Conservation (phyloP, 2,329 filamentous ascomycete species). For the Fusarium pseudoanthophilum region DNA sequence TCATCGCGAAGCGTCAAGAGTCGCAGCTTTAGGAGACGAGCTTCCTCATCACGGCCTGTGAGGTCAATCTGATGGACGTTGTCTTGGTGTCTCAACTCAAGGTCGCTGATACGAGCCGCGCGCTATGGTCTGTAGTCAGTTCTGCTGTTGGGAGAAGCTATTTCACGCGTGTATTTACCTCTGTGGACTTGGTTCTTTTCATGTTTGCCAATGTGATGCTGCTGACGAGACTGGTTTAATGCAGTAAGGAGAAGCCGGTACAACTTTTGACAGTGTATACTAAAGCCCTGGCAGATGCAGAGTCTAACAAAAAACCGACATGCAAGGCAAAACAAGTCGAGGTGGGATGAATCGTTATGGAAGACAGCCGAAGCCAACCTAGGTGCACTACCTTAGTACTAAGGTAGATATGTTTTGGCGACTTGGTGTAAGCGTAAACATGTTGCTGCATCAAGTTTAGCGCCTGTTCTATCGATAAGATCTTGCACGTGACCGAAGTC, state of each 20-base stretch:
- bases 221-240: not conserved
- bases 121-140: slow-evolving; percentile 51
- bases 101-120: slow-evolving; percentile 59
- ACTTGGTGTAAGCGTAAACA: slow-evolving; percentile 45
- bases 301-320: slow-evolving; percentile 10
- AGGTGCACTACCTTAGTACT: not conserved
- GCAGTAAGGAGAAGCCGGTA: not conserved
- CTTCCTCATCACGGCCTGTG: slow-evolving; percentile 79
- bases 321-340: slow-evolving; percentile 19
- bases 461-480: not conserved
- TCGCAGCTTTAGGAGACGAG: slow-evolving; percentile 75
- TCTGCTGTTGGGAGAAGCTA: slow-evolving; percentile 29
- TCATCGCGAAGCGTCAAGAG: slow-evolving; percentile 80
- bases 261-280: not conserved
- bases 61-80: slow-evolving; percentile 72
- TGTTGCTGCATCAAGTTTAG: slow-evolving; percentile 44
- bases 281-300: not conserved
- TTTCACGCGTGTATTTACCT: slow-evolving; percentile 45
- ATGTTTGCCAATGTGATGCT: slow-evolving; percentile 29
- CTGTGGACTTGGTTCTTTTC: slow-evolving; percentile 44
- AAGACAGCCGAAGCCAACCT: not conserved
- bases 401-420: slow-evolving; percentile 42
- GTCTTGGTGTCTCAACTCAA: slow-evolving; percentile 78
- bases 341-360: slow-evolving; percentile 27
- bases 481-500: slow-evolving; percentile 24